Conservation (phyloP, 2,329 filamentous ascomycete genomes). For the Colletotrichum kahawae region DNA sequence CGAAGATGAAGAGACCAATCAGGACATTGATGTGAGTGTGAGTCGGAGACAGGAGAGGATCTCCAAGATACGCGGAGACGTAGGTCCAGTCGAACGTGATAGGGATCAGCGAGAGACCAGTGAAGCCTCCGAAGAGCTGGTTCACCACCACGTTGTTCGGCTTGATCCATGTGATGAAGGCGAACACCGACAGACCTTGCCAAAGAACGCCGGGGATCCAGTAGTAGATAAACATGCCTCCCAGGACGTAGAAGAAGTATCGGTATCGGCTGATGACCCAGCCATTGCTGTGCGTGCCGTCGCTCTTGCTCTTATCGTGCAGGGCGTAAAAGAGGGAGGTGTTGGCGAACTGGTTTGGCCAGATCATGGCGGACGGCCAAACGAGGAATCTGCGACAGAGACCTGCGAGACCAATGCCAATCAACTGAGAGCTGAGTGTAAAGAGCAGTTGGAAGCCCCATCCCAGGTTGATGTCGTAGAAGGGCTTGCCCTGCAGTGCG, state of each 20-base stretch:
- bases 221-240: slow-evolving; percentile 54
- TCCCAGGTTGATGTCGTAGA: slow-evolving; percentile 52
- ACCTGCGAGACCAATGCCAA: slow-evolving; percentile 66
- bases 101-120: slow-evolving; percentile 64
- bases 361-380: slow-evolving; percentile 66
- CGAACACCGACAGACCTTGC: slow-evolving; percentile 54
- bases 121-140: slow-evolving; percentile 64
- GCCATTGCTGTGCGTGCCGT: slow-evolving; percentile 45
- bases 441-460: slow-evolving; percentile 64
- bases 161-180: slow-evolving; percentile 65
- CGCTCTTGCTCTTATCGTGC: slow-evolving; percentile 43
- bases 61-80: slow-evolving; percentile 44
- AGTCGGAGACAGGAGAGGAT: slow-evolving; percentile 30
- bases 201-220: slow-evolving; percentile 58
- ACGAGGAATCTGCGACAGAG: slow-evolving; percentile 61
- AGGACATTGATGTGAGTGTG: slow-evolving; percentile 14
- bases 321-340: slow-evolving; percentile 52
- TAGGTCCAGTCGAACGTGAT: slow-evolving; percentile 61
- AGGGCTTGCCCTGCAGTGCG: slow-evolving; percentile 44
- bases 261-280: slow-evolving; percentile 40
- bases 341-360: slow-evolving; percentile 57
- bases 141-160: slow-evolving; percentile 64
- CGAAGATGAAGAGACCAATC: slow-evolving; percentile 1
- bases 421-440: slow-evolving; percentile 61
- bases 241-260: slow-evolving; percentile 44